Evolutionary conservation across 2,329 filamentous ascomycete species (phyloP), one percentile per base, ranked within the genome.

Genomic region (Huntiella decipiens): DNA sequence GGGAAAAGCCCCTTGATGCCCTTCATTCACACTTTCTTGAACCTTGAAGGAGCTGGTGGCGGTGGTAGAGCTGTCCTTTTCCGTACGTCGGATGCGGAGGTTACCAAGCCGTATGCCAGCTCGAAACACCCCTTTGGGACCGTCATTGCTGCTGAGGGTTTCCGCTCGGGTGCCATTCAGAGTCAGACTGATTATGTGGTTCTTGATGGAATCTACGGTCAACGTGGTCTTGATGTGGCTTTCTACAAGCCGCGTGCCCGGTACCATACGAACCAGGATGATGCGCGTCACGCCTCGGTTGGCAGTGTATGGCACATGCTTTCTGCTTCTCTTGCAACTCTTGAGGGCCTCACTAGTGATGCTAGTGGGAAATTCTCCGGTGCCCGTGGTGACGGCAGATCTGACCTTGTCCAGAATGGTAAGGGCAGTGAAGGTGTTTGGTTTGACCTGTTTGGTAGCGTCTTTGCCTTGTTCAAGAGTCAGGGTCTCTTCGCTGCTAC

Each of bases 261-360:
- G 48, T 98, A 98, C 56, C 91, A 98, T 58, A 96, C 88, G 0
- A 73, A 84, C 50, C 77, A 94, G 56, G 91, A 98, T 58, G 84
- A 93, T 57, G 69, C 78, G 2, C 74, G 74, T 35, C 85, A 95
- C 60, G 81, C 86, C 0, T 81, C 76, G n/a, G 61, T 61, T 49
- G 63, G 65, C 40, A 77, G 73, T 51, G 61, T 96, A 15, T 96
- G 87, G 87, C 87, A 96, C 59, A 96, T 98, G 91, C 68, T 98
- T 34, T 92, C 84, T 34, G 79, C 79, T 11, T 77, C 86, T 4
- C 63, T 95, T 17, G 73, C 77, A 5, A 91, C 87, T 0, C 75
- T 83, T 16, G 69, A 79, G 54, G 68, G 68, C 1, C 67, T 96
- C 38, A 79, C 84, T 0, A 72, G 74, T 11, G 74, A 84, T 53